Evolutionary conservation across 306 rosid species (phyloP).

Genomic region (Lathyrus aphaca): DNA sequence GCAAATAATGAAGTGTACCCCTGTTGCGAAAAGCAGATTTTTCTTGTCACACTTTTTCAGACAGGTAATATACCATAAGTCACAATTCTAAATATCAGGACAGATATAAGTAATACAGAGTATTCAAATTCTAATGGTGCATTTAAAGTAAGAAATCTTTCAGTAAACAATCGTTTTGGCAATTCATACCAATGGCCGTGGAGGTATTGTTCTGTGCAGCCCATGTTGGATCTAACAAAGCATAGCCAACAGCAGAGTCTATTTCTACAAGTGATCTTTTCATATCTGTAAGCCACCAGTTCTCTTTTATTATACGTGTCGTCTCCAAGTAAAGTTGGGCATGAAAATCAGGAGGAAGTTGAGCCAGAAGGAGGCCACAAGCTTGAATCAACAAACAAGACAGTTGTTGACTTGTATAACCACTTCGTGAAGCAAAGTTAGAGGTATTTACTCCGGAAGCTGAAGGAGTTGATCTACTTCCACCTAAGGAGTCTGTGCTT

Average conservation of each 20-base stretch:
- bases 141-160: slow-evolving; percentile 12
- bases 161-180: slow-evolving; percentile 12
- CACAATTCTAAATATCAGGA: slow-evolving; percentile 14
- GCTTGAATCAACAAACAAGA: slow-evolving; percentile 97
- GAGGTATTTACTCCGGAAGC: slow-evolving; percentile 86
- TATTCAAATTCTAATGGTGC: slow-evolving; percentile 15
- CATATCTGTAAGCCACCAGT: slow-evolving; percentile 93
- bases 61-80: slow-evolving; percentile 17
- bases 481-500: slow-evolving; percentile 92
- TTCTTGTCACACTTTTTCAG: slow-evolving; percentile 15
- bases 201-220: slow-evolving; percentile 99
- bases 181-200: slow-evolving; percentile 83
- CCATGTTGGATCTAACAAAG: slow-evolving; percentile 98
- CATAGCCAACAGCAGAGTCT: slow-evolving; percentile 96
- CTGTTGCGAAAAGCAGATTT: slow-evolving; percentile 16
- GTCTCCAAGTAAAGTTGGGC: slow-evolving; percentile 83
- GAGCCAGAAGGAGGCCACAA: slow-evolving; percentile 94
- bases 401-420: slow-evolving; percentile 90
- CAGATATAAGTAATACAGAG: slow-evolving; percentile 17
- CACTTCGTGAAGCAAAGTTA: slow-evolving; percentile 89
- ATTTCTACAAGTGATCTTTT: slow-evolving; percentile 76
- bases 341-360: slow-evolving; percentile 96
- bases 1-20: slow-evolving; percentile 2
- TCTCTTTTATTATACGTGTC: slow-evolving; percentile 89
- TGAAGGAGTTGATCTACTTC: slow-evolving; percentile 84